Conservation (phyloP, 1,284 basidiomycete genomes). For the Moesziomyces globuligerus region DNA sequence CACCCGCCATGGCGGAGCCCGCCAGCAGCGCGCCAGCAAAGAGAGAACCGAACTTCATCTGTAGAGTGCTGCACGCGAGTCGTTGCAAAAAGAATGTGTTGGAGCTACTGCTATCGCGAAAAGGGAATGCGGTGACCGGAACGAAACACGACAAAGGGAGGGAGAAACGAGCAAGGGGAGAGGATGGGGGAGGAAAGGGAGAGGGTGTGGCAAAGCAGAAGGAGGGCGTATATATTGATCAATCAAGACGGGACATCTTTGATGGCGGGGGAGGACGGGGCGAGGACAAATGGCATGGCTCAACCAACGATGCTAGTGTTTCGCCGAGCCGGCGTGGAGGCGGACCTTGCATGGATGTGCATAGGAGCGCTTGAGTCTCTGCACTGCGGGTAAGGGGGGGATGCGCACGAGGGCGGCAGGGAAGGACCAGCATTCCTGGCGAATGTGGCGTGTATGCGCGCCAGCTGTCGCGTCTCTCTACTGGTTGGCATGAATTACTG, state of each 20-base stretch:
- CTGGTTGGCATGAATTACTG: not conserved
- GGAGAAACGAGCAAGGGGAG: not conserved
- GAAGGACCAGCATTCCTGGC: conserved; percentile 7
- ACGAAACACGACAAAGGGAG: not conserved
- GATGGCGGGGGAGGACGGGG: too few species aligned
- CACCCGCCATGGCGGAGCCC: conserved; percentile 14
- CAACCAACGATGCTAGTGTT: too few species aligned
- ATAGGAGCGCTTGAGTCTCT: too few species aligned
- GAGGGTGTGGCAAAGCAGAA: too few species aligned
- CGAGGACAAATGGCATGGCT: too few species aligned
- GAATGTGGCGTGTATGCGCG: conserved; percentile 3
- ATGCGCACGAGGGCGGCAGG: not conserved
- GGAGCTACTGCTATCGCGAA: not conserved
- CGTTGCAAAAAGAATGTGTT: not conserved
- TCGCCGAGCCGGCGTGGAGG: too few species aligned
- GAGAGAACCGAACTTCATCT: conserved; percentile 33
- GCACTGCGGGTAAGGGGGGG: too few species aligned
- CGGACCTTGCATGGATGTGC: too few species aligned
- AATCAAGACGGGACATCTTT: too few species aligned
- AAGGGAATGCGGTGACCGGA: too few species aligned
- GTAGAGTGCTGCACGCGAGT: not conserved
- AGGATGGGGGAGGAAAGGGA: too few species aligned
- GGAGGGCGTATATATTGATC: too few species aligned
- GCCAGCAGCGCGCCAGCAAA: conserved; percentile 16
- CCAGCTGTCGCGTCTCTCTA: not conserved